Evolutionary conservation across 441 rosid species (phyloP), one percentile per base, ranked within the genome.

Genomic region (Sinapis alba): DNA sequence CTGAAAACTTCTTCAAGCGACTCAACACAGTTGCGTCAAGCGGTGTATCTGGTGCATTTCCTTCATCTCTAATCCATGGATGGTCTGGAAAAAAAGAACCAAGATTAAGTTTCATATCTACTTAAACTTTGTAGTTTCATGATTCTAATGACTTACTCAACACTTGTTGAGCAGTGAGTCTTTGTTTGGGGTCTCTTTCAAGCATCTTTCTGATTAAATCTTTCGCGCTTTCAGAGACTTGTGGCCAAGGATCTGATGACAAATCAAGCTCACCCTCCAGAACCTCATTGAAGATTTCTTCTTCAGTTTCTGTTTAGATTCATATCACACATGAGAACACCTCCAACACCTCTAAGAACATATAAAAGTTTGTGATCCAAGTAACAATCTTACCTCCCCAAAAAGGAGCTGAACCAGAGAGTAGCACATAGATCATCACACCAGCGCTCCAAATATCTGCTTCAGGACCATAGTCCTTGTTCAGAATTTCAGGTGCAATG

Each of bases 371-470:
- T 56, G 45, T 43, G 47, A 23, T 19, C 16, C 45, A 20, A 69
- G 18, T 66, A 61, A 68, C 27, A 62, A 18, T 45, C 63, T 65
- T 81, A 88, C 90, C 93, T 15, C 83, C 93, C 90, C 90, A 88
- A 80, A 86, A 88, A 62, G 93, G 90, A 77, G 90, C 90, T n/a
- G 85, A 86, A 1, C 93, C 93, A 69, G 83, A 50, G 15, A 88
- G 65, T 23, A 88, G 81, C 61, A 88, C 88, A 68, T 86, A 86
- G 43, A 88, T 71, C 79, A 89, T 84, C 72, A 89, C 91, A 51
- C 90, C 94, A 0, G 86, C 90, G 51, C 94, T 89, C 94, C 91
- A 89, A 23, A 87, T 84, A 71, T 89, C 94, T 18, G 90, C 82
- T 74, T 89, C 94, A 11, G 78, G 86, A 77, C 91, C 89, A 21